Percentiles rank a stretch among this genome's conserved stretches.
These are phyloP conservation scores for Geotrichum macrosporum DNA, from an alignment of 1,139 yeast species.

Conservation along the genomic window DNA sequence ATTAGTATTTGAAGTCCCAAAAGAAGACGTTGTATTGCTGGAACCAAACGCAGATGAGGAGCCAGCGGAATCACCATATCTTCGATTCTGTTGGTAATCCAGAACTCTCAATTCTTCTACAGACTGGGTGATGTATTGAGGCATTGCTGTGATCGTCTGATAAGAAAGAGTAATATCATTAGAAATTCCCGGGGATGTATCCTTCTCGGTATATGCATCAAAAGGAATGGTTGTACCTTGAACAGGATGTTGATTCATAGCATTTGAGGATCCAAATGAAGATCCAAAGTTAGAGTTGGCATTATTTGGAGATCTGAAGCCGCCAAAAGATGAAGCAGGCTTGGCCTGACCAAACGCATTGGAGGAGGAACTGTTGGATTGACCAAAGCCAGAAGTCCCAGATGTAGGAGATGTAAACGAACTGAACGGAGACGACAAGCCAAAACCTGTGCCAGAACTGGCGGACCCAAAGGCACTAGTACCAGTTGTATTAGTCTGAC, in stretches of 20 bases:
- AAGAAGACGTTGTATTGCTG: constrained; percentile 26
- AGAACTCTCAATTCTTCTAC: constrained; percentile 84
- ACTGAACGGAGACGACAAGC: too few relatives aligned
- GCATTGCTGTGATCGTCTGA: constrained; percentile 82
- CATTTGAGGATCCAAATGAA: constrained; percentile 37
- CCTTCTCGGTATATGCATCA: constrained; percentile 76
- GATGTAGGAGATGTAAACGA: too few relatives aligned
- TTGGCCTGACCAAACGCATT: constrained; percentile 32
- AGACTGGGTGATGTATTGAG: constrained; percentile 75
- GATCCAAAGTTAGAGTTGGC: constrained; percentile 29
- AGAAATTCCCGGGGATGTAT: constrained; percentile 43
- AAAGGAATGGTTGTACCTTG: constrained; percentile 30
- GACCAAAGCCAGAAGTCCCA: constrained; percentile 33
- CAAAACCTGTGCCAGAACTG: too few relatives aligned
- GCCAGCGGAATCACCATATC: too few relatives aligned
- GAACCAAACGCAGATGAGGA: constrained; percentile 28
- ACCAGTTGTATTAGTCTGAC: too few relatives aligned
- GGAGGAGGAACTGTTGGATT: constrained; percentile 32
- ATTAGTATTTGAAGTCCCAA: too few relatives aligned
- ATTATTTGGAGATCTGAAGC: constrained; percentile 31
- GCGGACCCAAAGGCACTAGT: too few relatives aligned
- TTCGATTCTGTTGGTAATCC: constrained; percentile 77
- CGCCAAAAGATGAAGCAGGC: constrained; percentile 27
- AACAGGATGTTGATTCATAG: constrained; percentile 16
- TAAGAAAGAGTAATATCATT: constrained; percentile 49